Evolutionary conservation across 257 asterid genomes (phyloP).

Genomic region (Primulina eburnea): DNA sequence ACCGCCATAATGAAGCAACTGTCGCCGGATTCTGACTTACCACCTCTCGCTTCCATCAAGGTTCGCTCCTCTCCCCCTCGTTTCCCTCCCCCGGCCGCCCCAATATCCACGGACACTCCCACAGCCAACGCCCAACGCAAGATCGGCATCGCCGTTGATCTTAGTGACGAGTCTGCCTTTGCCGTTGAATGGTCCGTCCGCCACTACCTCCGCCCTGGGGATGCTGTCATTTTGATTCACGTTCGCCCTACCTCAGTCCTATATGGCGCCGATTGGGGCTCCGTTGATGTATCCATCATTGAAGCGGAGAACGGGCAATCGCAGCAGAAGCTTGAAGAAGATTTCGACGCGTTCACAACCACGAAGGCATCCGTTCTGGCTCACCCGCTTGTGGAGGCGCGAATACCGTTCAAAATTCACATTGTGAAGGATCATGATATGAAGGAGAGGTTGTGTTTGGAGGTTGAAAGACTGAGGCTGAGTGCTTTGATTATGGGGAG

Average conservation of each 20-base stretch:
- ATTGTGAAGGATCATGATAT: slow-evolving; percentile 21
- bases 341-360: slow-evolving; percentile 14
- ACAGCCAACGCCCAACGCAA: slow-evolving; percentile 29
- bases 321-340: slow-evolving; percentile 14
- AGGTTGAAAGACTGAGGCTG: slow-evolving; percentile 11
- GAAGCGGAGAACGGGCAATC: slow-evolving; percentile 11
- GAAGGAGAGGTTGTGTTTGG: slow-evolving; percentile 19
- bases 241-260: slow-evolving; percentile 50
- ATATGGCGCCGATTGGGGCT: slow-evolving; percentile 50
- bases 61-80: slow-evolving; percentile 28
- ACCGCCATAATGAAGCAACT: slow-evolving; percentile 11
- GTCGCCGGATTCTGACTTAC: slow-evolving; percentile 22
- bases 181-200: slow-evolving; percentile 27
- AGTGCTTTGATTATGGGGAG: slow-evolving; percentile 17
- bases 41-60: slow-evolving; percentile 19
- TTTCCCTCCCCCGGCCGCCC: slow-evolving; percentile 22
- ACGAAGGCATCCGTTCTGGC: slow-evolving; percentile 8
- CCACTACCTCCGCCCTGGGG: slow-evolving; percentile 23
- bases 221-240: slow-evolving; percentile 30
- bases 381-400: slow-evolving; percentile 16
- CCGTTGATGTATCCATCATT: slow-evolving; percentile 2
- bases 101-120: slow-evolving; percentile 25
- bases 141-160: slow-evolving; percentile 26
- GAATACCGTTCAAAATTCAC: slow-evolving; percentile 15
- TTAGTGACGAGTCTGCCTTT: slow-evolving; percentile 25